Evolutionary conservation across 1,139 yeast species (phyloP).

Genomic region (Pneumocystis murina): DNA sequence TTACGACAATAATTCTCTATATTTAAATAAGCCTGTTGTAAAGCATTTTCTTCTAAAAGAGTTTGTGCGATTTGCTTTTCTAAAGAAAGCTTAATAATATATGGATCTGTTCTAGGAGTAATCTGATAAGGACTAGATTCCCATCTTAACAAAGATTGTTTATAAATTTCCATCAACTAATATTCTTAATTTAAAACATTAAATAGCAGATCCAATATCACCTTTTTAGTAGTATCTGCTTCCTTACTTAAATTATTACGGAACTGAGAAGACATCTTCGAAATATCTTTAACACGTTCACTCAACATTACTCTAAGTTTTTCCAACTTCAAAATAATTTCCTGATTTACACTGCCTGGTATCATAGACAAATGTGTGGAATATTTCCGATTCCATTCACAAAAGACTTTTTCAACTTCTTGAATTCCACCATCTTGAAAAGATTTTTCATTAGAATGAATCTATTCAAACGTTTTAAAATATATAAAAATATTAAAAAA

Average conservation of each 20-base stretch:
- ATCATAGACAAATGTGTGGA: background rate
- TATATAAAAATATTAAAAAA: conserved; percentile 26
- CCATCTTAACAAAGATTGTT: conserved; percentile 15
- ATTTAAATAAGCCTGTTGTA: conserved; percentile 77
- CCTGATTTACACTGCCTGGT: background rate
- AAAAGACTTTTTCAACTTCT: conserved; percentile 9
- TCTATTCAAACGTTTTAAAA: background rate
- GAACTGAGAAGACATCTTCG: background rate
- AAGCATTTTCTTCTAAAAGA: conserved; percentile 57
- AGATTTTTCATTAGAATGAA: conserved; percentile 23
- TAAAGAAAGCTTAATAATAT: conserved; percentile 49
- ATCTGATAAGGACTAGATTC: conserved; percentile 23
- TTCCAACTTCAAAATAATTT: background rate
- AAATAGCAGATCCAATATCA: conserved; percentile 6
- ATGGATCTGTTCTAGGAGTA: conserved; percentile 59
- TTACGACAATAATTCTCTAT: conserved; percentile 79
- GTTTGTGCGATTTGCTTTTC: conserved; percentile 38
- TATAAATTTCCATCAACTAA: background rate
- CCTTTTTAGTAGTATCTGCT: background rate
- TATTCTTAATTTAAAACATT: conserved; percentile 5
- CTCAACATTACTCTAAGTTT: background rate
- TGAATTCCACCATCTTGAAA: conserved; percentile 45
- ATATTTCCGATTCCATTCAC: conserved; percentile 5
- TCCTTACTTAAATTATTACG: background rate
- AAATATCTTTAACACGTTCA: background rate